phyloP scores from a whole-genome alignment of 192 early-diverging fungal genomes.

The Entrophospora sp. region DNA sequence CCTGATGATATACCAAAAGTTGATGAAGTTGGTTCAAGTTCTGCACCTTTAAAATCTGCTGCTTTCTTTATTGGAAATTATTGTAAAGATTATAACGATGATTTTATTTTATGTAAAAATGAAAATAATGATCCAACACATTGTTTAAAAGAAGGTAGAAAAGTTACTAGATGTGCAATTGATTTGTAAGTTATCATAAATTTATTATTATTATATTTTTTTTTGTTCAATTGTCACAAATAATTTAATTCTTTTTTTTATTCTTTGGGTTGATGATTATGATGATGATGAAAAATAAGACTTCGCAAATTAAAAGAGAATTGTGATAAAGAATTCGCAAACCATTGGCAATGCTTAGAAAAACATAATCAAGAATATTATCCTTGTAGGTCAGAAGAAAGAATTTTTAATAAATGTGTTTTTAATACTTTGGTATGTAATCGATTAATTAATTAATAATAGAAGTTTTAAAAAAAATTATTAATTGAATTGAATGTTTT shows the following conservation, averaged over 20 bases:
- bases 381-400: conserved; percentile 71
- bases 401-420: conserved; percentile 77
- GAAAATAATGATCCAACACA: conserved; percentile 82
- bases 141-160: conserved; percentile 89
- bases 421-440: conserved; percentile 72
- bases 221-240: too few relatives aligned
- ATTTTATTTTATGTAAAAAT: conserved; percentile 95
- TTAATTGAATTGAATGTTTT: not conserved
- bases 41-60: conserved; percentile 86
- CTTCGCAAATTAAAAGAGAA: conserved; percentile 81
- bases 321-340: conserved; percentile 77
- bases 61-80: conserved; percentile 81
- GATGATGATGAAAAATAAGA: too few relatives aligned
- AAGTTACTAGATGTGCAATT: conserved; percentile 90
- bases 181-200: conserved; percentile 58
- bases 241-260: too few relatives aligned
- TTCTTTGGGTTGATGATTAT: too few relatives aligned
- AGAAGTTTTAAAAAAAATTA: not conserved
- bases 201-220: too few relatives aligned
- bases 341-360: conserved; percentile 91
- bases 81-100: conserved; percentile 91
- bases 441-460: not conserved
- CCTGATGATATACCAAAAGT: conserved; percentile 63
- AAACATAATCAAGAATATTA: conserved; percentile 82
- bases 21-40: conserved; percentile 82